Conservation (phyloP, 129 eudicot species). For the Kitagawia praeruptora region DNA sequence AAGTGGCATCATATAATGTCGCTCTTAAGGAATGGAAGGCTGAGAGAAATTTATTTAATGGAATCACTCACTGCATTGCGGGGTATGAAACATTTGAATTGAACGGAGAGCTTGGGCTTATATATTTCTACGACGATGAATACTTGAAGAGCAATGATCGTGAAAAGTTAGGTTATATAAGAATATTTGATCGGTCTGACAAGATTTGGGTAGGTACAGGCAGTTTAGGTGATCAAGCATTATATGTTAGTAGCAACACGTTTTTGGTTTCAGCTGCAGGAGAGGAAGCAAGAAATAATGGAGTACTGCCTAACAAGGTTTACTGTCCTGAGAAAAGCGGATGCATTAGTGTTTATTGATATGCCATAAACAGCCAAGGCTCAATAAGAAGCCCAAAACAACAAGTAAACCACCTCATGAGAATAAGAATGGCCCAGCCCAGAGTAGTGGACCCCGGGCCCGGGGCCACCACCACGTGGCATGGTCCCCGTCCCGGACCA, state of each 20-base stretch:
- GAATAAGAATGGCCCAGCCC: too few relatives aligned
- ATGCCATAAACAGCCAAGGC: too few relatives aligned
- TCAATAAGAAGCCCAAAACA: too few relatives aligned
- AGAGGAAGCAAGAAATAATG: neutral
- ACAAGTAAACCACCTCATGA: too few relatives aligned
- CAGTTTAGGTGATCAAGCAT: neutral
- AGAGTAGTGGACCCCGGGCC: too few relatives aligned
- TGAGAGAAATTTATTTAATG: neutral
- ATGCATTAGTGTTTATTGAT: neutral
- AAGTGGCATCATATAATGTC: neutral
- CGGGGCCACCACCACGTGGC: too few relatives aligned
- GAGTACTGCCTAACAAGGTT: neutral
- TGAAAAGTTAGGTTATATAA: neutral
- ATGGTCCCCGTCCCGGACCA: too few relatives aligned
- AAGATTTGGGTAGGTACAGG: neutral
- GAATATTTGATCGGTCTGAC: neutral
- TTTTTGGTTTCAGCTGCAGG: neutral
- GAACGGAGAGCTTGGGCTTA: neutral
- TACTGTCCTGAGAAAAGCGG: neutral
- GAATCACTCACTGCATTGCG: neutral
- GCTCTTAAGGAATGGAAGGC: neutral
- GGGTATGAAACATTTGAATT: neutral
- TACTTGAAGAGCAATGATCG: neutral
- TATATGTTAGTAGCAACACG: neutral
- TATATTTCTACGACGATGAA: neutral